These are phyloP conservation scores for Trametes coccinea DNA, from an alignment of 768 basidiomycete species.

Conservation along the genomic window DNA sequence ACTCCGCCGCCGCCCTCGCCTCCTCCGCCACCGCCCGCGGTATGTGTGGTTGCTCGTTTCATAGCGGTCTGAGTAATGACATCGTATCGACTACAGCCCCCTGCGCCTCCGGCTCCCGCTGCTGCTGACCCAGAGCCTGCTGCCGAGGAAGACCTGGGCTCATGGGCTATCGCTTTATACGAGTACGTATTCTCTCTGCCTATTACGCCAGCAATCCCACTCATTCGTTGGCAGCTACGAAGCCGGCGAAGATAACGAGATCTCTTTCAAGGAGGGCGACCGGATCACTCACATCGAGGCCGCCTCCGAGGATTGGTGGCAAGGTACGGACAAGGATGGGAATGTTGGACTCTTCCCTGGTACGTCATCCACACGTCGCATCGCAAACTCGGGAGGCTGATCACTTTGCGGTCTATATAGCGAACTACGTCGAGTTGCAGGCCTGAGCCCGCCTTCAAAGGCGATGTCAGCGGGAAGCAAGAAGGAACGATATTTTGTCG, in stretches of 20 bases:
- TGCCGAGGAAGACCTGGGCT: conserved; percentile 53
- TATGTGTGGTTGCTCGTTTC: conserved; percentile 1
- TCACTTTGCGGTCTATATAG: conserved; percentile 27
- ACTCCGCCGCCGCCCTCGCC: conserved; percentile 60
- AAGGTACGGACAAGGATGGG: conserved; percentile 59
- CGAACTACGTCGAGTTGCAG: conserved; percentile 30
- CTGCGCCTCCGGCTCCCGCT: conserved; percentile 42
- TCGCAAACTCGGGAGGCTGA: background rate
- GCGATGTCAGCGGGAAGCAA: background rate
- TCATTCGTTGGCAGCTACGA: conserved; percentile 63
- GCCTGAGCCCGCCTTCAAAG: conserved; percentile 1
- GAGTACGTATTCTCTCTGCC: conserved; percentile 49
- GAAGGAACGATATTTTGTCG: background rate
- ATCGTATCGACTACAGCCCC: conserved; percentile 21
- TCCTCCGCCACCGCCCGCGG: conserved; percentile 53
- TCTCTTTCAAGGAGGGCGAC: conserved; percentile 84
- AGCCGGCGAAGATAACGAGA: conserved; percentile 88
- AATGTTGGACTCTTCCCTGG: conserved; percentile 75
- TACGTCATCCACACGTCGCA: conserved; percentile 33
- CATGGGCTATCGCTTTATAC: conserved; percentile 65
- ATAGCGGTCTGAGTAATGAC: background rate
- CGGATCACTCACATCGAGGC: conserved; percentile 76
- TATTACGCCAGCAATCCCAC: background rate
- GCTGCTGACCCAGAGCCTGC: conserved; percentile 48
- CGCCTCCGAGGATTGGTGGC: conserved; percentile 89